Evolutionary conservation across 2,329 filamentous ascomycete genomes (phyloP), one percentile per base, ranked within the genome.

Genomic region (Cladosporium sp.): DNA sequence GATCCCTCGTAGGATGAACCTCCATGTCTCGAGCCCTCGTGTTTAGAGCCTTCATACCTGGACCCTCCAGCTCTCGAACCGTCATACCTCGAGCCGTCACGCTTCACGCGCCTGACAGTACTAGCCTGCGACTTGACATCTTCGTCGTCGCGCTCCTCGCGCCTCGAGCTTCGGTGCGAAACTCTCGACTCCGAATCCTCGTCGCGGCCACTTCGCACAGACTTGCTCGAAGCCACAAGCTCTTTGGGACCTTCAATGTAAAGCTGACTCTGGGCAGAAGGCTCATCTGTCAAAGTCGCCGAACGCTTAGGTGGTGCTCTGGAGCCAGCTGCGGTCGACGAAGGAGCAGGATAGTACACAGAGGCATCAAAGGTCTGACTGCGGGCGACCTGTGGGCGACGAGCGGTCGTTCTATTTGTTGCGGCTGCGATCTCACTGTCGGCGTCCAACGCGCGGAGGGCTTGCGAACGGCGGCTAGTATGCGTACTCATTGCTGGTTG

Each of bases 141-240:
- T 8, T 59, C 61, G 12, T 46, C 50, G 18, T 63, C 50, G 16
- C 26, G 28, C 10, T 26, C 35, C 10, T 37, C 35, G 26, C 35
- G 50, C 33, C 49, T 55, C 33, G 33, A 55, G 49, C 61, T 63
- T 10, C 61, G 35, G 7, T 56, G 50, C 29, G 60, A 62, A 18
- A 62, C 23, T 16, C n/a, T 49, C 33, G 29, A 35, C 21, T 16
- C 55, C 26, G 69, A 72, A 55, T 56, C 66, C 75, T 76, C 77
- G 49, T 75, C 78, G 62, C 80, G 66, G n/a, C 68, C 65, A 21
- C 64, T 67, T 56, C 69, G 67, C 8, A 68, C 65, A 26, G 61
- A 63, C 18, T 56, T 55, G 35, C 33, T 31, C 21, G 61, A 55
- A 37, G 61, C 26, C 18, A 46, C 33, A 11, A 63, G 10, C 2